Evolutionary conservation across 2,329 filamentous ascomycete species (phyloP), one percentile per base, ranked within the genome.

Genomic region (Neonectria sp.): DNA sequence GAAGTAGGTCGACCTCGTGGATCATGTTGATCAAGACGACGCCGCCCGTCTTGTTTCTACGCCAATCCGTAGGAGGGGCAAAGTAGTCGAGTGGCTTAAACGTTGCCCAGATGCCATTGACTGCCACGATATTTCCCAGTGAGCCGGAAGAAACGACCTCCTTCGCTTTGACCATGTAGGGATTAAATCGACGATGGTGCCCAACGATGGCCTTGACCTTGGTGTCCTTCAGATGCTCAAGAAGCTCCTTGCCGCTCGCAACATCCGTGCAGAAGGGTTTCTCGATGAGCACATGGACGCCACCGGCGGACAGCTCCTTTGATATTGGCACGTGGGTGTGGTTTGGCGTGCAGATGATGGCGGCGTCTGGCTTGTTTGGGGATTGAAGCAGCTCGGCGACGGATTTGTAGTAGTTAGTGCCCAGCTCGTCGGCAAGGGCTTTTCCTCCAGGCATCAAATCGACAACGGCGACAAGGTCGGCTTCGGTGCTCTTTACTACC

Each of bases 131-230:
- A 0, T 69, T 72, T 0, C 88, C 88, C 0, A 90, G 79, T 0
- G 75, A 76, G 0, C 80, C 79, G 0, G 79, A 73, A 0, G 76
- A 70, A 1, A 90, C 69, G 1, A 82, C 77, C 15, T 82, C 69
- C 68, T 89, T 89, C 0, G 87, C 81, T 2, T 84, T 81, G 6
- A 82, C 76, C 6, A 89, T 82, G 73, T 87, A 89, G 0, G 85
- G 85, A 71, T 90, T 90, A 79, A 90, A 90, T 3, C 88, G 83
- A 11, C 88, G 82, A 72, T 90, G 88, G 68, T 90, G 88, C 7
- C 88, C 88, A 2, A 88, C 85, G 1, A 89, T 78, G 1, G 87
- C 77, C n/a, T 83, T 82, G n/a, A 84, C 76, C 2, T 76, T 72
- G 0, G 77, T 69, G 7, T 68, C 57, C 3, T 72, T 64, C 2